Conservation (phyloP, 306 rosid genomes). For the Dalbergia cultrata region DNA sequence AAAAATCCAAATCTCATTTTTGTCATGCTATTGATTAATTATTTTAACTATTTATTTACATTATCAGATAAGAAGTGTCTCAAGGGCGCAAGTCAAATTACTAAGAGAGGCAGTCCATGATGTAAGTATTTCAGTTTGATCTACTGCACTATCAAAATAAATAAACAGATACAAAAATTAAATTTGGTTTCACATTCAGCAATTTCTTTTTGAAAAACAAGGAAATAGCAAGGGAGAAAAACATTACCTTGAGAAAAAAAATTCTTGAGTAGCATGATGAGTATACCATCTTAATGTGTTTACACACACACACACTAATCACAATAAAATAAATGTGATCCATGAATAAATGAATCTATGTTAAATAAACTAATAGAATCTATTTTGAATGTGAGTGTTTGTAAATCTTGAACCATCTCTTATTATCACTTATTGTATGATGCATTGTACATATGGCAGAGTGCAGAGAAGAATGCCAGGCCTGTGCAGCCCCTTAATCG, state of each 20-base stretch:
- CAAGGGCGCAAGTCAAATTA: constrained; percentile 54
- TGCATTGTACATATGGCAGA: constrained; percentile 40
- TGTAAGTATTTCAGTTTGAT: constrained; percentile 53
- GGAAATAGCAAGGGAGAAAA: not conserved
- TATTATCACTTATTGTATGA: constrained; percentile 1
- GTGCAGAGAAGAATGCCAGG: constrained; percentile 56
- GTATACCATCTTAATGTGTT: too few relatives aligned
- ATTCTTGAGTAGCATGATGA: too few relatives aligned
- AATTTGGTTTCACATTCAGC: not conserved
- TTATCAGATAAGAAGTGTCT: constrained; percentile 57
- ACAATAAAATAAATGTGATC: too few relatives aligned
- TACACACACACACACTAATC: too few relatives aligned
- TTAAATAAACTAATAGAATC: too few relatives aligned
- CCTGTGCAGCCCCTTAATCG: constrained; percentile 52
- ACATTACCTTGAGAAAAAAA: too few relatives aligned
- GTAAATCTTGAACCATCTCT: not conserved
- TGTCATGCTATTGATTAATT: not conserved
- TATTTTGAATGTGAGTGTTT: too few relatives aligned
- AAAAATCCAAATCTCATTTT: not conserved
- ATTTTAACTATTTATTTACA: not conserved
- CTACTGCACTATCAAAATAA: not conserved
- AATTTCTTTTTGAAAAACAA: not conserved
- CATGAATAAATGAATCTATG: too few relatives aligned
- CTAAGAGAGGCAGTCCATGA: constrained; percentile 67
- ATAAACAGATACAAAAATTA: not conserved